Conservation (phyloP, 768 basidiomycete genomes). For the Boletus bicolor region DNA sequence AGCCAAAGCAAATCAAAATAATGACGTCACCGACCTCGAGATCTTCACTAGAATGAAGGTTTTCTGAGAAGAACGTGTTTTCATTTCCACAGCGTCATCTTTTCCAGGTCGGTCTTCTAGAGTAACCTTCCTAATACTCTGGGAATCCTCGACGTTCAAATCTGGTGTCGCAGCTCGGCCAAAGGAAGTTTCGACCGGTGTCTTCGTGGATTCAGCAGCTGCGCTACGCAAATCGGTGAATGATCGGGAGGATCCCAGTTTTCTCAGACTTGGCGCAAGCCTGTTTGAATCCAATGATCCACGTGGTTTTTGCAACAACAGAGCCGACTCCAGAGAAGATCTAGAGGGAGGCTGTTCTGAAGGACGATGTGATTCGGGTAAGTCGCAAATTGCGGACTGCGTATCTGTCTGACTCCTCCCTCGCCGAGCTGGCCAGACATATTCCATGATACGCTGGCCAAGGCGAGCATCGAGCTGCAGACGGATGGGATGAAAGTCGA, state of each 20-base stretch:
- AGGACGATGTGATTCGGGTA: slow-evolving; percentile 20
- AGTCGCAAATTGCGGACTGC: not conserved
- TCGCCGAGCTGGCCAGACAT: slow-evolving; percentile 74
- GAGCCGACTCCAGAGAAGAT: slow-evolving; percentile 53
- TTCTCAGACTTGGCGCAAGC: slow-evolving; percentile 44
- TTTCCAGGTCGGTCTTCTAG: slow-evolving; percentile 24
- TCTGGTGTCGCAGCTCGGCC: slow-evolving; percentile 16
- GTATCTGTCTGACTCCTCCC: slow-evolving; percentile 19
- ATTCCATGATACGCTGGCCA: slow-evolving; percentile 80
- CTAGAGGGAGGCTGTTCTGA: slow-evolving; percentile 29
- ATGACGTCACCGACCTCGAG: slow-evolving; percentile 47
- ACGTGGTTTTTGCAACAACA: slow-evolving; percentile 32
- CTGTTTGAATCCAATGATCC: slow-evolving; percentile 32
- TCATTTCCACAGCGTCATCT: slow-evolving; percentile 78
- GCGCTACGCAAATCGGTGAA: slow-evolving; percentile 64
- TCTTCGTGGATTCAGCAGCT: slow-evolving; percentile 35
- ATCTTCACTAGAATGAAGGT: slow-evolving; percentile 80
- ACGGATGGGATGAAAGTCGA: slow-evolving; percentile 81
- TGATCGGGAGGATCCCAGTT: slow-evolving; percentile 60
- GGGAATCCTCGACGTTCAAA: slow-evolving; percentile 20
- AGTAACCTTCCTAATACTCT: slow-evolving; percentile 15
- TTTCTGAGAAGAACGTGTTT: slow-evolving; percentile 73
- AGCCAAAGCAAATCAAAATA: slow-evolving; percentile 14
- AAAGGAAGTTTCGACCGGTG: slow-evolving; percentile 7
- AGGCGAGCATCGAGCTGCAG: slow-evolving; percentile 83